phyloP scores from a whole-genome alignment of 75 land plant genomes.

The Azolla pinnata region DNA sequence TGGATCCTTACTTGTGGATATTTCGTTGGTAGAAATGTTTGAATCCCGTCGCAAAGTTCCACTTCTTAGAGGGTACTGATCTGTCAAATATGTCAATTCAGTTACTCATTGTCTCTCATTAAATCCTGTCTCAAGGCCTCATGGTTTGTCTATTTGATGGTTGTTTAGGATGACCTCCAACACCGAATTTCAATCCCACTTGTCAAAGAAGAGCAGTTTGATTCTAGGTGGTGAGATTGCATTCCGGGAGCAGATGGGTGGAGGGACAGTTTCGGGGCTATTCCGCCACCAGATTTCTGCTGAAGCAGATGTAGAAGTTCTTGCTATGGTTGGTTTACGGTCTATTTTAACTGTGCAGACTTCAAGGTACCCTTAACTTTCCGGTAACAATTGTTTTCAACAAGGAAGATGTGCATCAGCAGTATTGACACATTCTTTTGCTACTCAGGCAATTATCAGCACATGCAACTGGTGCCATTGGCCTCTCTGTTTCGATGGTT shows the following conservation, averaged over 20 bases:
- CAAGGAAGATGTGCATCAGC: neutral
- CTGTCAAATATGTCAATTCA: too few relatives aligned
- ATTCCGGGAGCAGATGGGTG: slow-evolving; percentile 48
- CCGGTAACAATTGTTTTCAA: neutral
- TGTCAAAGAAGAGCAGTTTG: slow-evolving; percentile 62
- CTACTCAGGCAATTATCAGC: slow-evolving; percentile 56
- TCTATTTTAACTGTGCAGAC: slow-evolving; percentile 65
- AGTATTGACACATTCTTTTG: neutral
- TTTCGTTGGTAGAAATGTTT: slow-evolving; percentile 66
- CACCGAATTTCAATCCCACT: slow-evolving; percentile 68
- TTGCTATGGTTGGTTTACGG: slow-evolving; percentile 68
- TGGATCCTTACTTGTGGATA: slow-evolving; percentile 58
- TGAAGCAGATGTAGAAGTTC: slow-evolving; percentile 58
- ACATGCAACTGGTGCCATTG: slow-evolving; percentile 74
- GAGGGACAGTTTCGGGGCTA: slow-evolving; percentile 55
- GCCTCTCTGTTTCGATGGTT: slow-evolving; percentile 52
- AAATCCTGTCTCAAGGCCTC: too few relatives aligned
- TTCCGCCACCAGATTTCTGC: slow-evolving; percentile 62
- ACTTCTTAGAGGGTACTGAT: slow-evolving; percentile 50
- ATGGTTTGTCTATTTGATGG: too few relatives aligned
- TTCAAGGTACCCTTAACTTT: slow-evolving; percentile 73
- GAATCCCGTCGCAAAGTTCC: slow-evolving; percentile 34
- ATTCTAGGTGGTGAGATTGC: slow-evolving; percentile 71
- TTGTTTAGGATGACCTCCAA: slow-evolving; percentile 68
- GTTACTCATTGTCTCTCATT: too few relatives aligned